Conservation (phyloP, 768 basidiomycete species). For the Dacryopinax primogenitus region DNA sequence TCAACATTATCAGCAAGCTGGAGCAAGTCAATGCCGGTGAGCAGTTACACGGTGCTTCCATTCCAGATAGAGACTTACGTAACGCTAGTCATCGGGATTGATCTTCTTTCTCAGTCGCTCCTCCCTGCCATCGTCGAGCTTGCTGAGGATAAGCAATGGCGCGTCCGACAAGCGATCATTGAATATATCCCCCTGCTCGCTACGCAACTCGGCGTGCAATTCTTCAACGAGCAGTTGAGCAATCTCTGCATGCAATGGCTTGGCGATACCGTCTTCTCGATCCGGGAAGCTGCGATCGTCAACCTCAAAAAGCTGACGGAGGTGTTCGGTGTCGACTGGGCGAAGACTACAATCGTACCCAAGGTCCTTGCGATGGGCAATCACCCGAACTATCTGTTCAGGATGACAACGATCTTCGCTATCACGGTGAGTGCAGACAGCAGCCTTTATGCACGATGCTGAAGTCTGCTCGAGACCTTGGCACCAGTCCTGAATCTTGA, state of each 20-base stretch:
- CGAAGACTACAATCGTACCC: slow-evolving; percentile 81
- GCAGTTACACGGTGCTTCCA: slow-evolving; percentile 17
- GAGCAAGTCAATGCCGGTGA: slow-evolving; percentile 86
- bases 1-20: slow-evolving; percentile 97
- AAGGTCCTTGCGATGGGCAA: slow-evolving; percentile 95
- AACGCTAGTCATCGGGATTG: slow-evolving; percentile 84
- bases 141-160: slow-evolving; percentile 99
- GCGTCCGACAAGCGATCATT: slow-evolving; percentile 98
- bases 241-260: slow-evolving; percentile 99
- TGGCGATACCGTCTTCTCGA: slow-evolving; percentile 95
- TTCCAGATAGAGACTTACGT: slow-evolving; percentile 13
- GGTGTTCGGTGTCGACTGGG: slow-evolving; percentile 98
- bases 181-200: slow-evolving; percentile 87
- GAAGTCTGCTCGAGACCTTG: slow-evolving; percentile 54
- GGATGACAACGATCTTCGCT: slow-evolving; percentile 98
- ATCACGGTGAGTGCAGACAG: slow-evolving; percentile 60
- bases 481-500: slow-evolving; percentile 75
- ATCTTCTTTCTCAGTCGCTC: slow-evolving; percentile 83
- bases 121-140: slow-evolving; percentile 95
- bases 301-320: slow-evolving; percentile 96
- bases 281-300: slow-evolving; percentile 93
- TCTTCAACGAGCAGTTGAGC: slow-evolving; percentile 95
- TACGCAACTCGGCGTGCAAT: slow-evolving; percentile 88
- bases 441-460: background rate
- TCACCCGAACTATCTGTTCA: slow-evolving; percentile 90